phyloP scores from a whole-genome alignment of 2,329 filamentous ascomycete genomes.

The Sporothrix sp. region DNA sequence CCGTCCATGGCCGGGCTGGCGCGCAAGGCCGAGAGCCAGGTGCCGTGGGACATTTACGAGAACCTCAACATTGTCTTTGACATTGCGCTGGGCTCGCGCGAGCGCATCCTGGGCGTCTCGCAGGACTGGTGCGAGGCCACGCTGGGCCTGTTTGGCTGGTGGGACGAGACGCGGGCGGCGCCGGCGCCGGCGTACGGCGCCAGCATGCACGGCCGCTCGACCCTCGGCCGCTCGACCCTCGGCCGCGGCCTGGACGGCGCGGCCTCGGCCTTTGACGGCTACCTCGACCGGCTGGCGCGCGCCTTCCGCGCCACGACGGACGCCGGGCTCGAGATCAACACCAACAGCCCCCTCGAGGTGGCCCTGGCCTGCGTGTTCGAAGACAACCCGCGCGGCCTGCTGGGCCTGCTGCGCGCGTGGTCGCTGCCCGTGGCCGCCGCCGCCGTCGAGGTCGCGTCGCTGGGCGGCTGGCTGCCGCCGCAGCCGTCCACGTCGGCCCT shows the following conservation, averaged over 20 bases:
- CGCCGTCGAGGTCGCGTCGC: slow-evolving; percentile 73
- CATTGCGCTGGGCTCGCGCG: slow-evolving; percentile 64
- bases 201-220: slow-evolving; percentile 8
- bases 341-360: slow-evolving; percentile 66
- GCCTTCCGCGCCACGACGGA: slow-evolving; percentile 60
- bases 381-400: slow-evolving; percentile 65
- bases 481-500: slow-evolving; percentile 40
- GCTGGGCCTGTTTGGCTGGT: slow-evolving; percentile 78
- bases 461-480: slow-evolving; percentile 70
- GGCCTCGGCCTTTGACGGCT: slow-evolving; percentile 50
- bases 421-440: slow-evolving; percentile 70
- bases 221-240: slow-evolving; percentile 5
- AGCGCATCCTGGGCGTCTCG: slow-evolving; percentile 65
- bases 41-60: slow-evolving; percentile 86
- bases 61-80: slow-evolving; percentile 72
- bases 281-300: slow-evolving; percentile 61
- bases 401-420: slow-evolving; percentile 67
- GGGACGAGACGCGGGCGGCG: slow-evolving; percentile 52
- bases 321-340: slow-evolving; percentile 68
- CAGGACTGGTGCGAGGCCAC: slow-evolving; percentile 91
- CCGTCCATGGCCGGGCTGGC: slow-evolving; percentile 54
- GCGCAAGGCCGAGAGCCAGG: slow-evolving; percentile 71
- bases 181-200: slow-evolving; percentile 36
- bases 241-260: slow-evolving; percentile 30
- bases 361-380: slow-evolving; percentile 75